Conservation (phyloP, 345 rosid species). For the Aegle marmelos region DNA sequence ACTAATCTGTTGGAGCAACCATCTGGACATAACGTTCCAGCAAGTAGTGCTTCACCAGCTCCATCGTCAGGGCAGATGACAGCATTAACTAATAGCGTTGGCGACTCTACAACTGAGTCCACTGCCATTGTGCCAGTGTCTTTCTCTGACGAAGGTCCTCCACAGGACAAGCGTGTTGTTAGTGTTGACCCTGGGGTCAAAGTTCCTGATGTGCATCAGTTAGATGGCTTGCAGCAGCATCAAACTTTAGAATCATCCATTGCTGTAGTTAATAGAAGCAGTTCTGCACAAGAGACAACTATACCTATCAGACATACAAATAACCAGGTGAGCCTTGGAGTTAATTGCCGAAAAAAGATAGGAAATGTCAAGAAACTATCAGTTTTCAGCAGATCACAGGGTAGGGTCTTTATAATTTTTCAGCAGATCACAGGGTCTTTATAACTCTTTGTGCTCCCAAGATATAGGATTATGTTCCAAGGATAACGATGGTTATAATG, state of each 20-base stretch:
- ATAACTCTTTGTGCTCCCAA: not conserved
- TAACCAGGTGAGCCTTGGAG: slow-evolving; percentile 38
- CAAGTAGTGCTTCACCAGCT: slow-evolving; percentile 7
- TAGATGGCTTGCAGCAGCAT: slow-evolving; percentile 13
- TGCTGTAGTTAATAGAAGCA: slow-evolving; percentile 16
- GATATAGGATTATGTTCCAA: not conserved
- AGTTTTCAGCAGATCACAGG: not conserved
- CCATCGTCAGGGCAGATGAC: slow-evolving; percentile 19
- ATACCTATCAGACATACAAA: slow-evolving; percentile 15
- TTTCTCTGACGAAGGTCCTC: slow-evolving; percentile 22
- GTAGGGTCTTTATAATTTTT: not conserved
- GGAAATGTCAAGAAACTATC: not conserved
- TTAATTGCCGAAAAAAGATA: not conserved
- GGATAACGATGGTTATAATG: not conserved
- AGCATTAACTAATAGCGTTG: slow-evolving; percentile 9
- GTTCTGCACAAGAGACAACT: slow-evolving; percentile 18
- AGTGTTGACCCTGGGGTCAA: slow-evolving; percentile 1
- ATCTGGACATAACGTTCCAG: slow-evolving; percentile 20
- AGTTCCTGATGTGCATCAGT: slow-evolving; percentile 18
- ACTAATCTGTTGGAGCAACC: not conserved
- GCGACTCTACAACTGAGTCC: slow-evolving; percentile 20
- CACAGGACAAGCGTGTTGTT: slow-evolving; percentile 10
- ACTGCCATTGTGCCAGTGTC: slow-evolving; percentile 21
- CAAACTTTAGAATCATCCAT: slow-evolving; percentile 21
- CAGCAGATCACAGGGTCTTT: not conserved